Base-by-base conservation (phyloP, 371 early-diverging fungal species). In the Mucor sp. region DNA sequence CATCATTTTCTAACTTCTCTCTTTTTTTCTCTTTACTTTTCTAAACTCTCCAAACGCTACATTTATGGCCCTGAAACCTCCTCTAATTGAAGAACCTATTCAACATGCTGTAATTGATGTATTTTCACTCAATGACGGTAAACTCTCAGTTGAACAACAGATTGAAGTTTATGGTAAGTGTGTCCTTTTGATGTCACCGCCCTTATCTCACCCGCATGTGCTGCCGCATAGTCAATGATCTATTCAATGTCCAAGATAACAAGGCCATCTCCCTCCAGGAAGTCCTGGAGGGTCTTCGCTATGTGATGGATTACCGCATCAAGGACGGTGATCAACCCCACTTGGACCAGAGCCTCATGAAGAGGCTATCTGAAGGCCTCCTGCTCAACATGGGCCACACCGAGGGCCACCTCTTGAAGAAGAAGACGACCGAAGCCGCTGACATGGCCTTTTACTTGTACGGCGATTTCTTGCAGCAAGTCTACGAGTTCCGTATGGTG, bases 381-480 rank as follows among this genome's bases (percentile, higher is more conserved):
- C 73, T 97, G 58, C 78, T 93, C 39, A 88, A 92, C 65, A 93
- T 91, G 82, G 85, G 86, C 2, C 83, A 88, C 58, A 82, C 85
- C 21, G 83, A 86, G 62, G 92, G 93, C 39, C 84, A 86, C 43
- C 81, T 88, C 19, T 74, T 93, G 55, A 73, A 85, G 33, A 87
- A 87, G 55, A 78, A 74, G 7, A 76, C 91, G 11, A 91, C 95
- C 3, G 80, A 83, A 44, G 95, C 93, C 28, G 94, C 97, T 2
- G 89, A 95, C 72, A 82, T 90, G 27, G 95, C 97, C 6, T 95
- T 96, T 74, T 87, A 85, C 41, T 82, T 97, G 55, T 95, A 95
- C 86, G 97, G 94, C 21, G 96, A 96, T 79, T 97, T 97, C 68
- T 74, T 96, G n/a, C 90, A 95, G 77, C 95, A 97, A 84, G 79